Conservation (phyloP, 2,329 filamentous ascomycete genomes). For the Aspergillus pseudoglaucus region DNA sequence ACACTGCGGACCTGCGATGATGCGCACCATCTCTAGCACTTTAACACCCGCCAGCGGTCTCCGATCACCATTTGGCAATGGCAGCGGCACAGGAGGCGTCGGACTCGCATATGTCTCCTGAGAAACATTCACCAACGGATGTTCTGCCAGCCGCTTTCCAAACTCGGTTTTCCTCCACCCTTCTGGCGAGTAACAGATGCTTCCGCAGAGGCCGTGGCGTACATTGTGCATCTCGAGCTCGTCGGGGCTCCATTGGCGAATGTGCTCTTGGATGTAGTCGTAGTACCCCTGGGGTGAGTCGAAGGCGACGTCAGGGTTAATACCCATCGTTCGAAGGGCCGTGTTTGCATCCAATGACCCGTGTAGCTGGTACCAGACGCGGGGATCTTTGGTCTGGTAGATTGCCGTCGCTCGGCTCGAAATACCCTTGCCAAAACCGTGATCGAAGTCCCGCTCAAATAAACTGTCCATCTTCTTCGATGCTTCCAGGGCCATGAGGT, state of each 20-base stretch:
- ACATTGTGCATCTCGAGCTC: constrained; percentile 41
- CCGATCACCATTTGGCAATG: constrained; percentile 2
- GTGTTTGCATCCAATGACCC: constrained; percentile 43
- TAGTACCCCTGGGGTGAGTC: constrained; percentile 9
- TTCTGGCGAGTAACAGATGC: constrained; percentile 40
- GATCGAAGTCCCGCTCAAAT: constrained; percentile 34
- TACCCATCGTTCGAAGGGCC: constrained; percentile 42
- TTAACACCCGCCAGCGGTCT: constrained; percentile 41
- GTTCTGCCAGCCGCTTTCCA: constrained; percentile 36
- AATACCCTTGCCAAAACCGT: constrained; percentile 28
- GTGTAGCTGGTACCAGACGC: constrained; percentile 47
- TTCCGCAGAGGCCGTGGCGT: constrained; percentile 38
- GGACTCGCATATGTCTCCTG: constrained; percentile 28
- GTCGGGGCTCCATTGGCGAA: constrained; percentile 29
- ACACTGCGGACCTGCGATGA: constrained; percentile 36
- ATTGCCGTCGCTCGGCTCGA: constrained; percentile 40
- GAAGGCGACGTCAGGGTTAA: constrained; percentile 27
- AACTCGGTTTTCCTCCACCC: constrained; percentile 41
- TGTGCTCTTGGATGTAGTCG: constrained; percentile 22
- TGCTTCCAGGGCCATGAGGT: constrained; percentile 21
- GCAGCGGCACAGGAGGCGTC: constrained; percentile 26
- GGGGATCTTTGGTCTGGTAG: constrained; percentile 43
- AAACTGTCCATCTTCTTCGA: constrained; percentile 22
- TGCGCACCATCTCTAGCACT: constrained; percentile 41
- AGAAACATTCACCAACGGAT: constrained; percentile 40